These are phyloP conservation scores for Tympanopsis confertula DNA, from an alignment of 2,329 filamentous ascomycete genomes.

Conservation along the genomic window DNA sequence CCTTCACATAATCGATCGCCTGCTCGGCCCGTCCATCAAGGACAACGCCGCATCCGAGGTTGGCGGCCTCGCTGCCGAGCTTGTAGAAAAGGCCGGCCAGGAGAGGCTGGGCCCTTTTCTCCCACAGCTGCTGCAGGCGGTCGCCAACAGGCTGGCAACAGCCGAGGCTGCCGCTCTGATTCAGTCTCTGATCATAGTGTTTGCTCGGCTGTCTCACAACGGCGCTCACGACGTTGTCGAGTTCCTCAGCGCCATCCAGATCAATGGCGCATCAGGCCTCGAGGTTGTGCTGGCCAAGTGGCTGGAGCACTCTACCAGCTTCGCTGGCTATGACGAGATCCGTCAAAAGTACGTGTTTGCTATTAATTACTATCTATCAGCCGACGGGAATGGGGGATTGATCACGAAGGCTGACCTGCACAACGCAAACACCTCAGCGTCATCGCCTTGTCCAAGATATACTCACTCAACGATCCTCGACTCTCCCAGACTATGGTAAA, in stretches of 20 bases:
- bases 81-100: constrained; percentile 89
- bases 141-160: constrained; percentile 74
- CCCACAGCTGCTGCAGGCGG: constrained; percentile 78
- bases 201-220: constrained; percentile 76
- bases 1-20: constrained; percentile 80
- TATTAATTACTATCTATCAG: too few species aligned
- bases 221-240: constrained; percentile 82
- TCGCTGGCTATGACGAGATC: constrained; percentile 97
- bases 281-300: constrained; percentile 86
- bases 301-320: constrained; percentile 93
- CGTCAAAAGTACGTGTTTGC: constrained; percentile 70
- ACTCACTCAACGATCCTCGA: constrained; percentile 72
- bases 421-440: constrained; percentile 47
- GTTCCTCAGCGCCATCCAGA: constrained; percentile 75
- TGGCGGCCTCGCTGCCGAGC: constrained; percentile 80
- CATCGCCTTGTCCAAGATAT: constrained; percentile 84
- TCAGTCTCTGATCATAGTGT: constrained; percentile 89
- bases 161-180: constrained; percentile 83
- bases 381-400: too few species aligned
- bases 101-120: constrained; percentile 85
- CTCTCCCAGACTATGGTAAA: constrained; percentile 73
- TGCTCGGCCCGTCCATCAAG: constrained; percentile 73
- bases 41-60: constrained; percentile 95
- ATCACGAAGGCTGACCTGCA: not conserved
- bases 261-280: constrained; percentile 70